Conservation (phyloP, 257 asterid species). For the Ballota nigra region DNA sequence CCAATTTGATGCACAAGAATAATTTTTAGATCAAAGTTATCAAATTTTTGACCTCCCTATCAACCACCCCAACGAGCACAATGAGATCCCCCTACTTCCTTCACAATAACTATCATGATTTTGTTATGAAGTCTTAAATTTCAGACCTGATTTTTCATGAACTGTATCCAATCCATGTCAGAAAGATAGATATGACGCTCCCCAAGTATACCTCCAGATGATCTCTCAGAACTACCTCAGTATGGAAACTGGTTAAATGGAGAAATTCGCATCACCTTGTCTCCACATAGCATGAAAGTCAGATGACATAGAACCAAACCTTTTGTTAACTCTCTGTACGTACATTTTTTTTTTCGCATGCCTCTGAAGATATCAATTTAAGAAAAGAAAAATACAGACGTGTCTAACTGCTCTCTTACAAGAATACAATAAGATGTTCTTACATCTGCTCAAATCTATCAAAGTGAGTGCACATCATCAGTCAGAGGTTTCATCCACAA, state of each 20-base stretch:
- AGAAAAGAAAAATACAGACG: neutral
- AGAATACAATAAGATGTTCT: neutral
- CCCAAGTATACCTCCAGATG: neutral
- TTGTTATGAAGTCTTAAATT: neutral
- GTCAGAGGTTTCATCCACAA: neutral
- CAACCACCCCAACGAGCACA: neutral
- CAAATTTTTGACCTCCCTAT: too few species aligned
- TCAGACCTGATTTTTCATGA: neutral
- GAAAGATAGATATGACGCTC: neutral
- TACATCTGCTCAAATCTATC: neutral
- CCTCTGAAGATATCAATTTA: neutral
- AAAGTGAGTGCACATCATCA: neutral
- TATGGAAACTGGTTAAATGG: neutral
- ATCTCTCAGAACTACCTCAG: neutral
- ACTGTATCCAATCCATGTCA: neutral
- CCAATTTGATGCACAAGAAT: neutral
- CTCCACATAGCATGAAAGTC: conserved; percentile 8
- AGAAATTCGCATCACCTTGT: neutral
- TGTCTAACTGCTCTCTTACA: neutral
- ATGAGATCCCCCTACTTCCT: neutral
- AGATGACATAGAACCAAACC: neutral
- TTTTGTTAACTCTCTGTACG: neutral
- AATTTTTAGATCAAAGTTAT: too few species aligned
- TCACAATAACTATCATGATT: neutral
- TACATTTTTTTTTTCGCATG: neutral